phyloP scores from a whole-genome alignment of 2,329 filamentous ascomycete species.

The Proliferodiscus dingleyae region DNA sequence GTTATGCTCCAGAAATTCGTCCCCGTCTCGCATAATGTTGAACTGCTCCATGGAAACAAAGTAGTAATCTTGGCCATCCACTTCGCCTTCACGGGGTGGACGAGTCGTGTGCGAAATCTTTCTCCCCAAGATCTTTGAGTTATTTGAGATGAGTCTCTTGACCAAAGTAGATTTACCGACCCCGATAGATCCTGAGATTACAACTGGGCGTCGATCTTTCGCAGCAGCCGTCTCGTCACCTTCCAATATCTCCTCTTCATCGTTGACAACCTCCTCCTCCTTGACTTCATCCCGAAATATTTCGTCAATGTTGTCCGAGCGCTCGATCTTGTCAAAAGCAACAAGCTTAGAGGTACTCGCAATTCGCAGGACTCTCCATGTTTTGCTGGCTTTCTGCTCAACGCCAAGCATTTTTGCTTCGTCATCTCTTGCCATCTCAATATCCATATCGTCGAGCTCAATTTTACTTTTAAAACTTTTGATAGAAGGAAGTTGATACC shows the following conservation, averaged over 20 bases:
- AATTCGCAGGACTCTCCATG: conserved; percentile 82
- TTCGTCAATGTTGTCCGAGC: conserved; percentile 63
- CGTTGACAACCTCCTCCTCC: conserved; percentile 33
- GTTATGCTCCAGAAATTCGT: conserved; percentile 54
- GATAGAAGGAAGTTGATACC: conserved; percentile 65
- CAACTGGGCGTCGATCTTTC: conserved; percentile 49
- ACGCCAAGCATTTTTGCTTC: conserved; percentile 52
- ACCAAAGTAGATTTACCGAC: conserved; percentile 61
- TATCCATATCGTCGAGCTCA: conserved; percentile 75
- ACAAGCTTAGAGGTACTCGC: conserved; percentile 69
- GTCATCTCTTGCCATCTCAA: conserved; percentile 69
- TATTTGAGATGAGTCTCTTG: conserved; percentile 56
- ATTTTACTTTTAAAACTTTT: conserved; percentile 69
- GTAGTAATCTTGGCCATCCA: conserved; percentile 47
- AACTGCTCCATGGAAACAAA: conserved; percentile 54
- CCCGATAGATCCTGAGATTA: conserved; percentile 62
- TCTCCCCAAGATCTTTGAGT: conserved; percentile 59
- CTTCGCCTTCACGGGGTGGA: conserved; percentile 44
- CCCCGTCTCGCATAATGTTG: conserved; percentile 53
- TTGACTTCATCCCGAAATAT: conserved; percentile 48
- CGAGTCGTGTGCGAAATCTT: conserved; percentile 53
- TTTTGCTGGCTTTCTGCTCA: conserved; percentile 79
- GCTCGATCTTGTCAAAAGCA: conserved; percentile 82
- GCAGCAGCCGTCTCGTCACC: conserved; percentile 37
- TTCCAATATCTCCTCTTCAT: conserved; percentile 33